A percentile compares a stretch with the other conserved stretches of the same genome.
Evolutionary conservation across 495 filamentous ascomycete species (phyloP).

Genomic region (Penicillium subrubescens): DNA sequence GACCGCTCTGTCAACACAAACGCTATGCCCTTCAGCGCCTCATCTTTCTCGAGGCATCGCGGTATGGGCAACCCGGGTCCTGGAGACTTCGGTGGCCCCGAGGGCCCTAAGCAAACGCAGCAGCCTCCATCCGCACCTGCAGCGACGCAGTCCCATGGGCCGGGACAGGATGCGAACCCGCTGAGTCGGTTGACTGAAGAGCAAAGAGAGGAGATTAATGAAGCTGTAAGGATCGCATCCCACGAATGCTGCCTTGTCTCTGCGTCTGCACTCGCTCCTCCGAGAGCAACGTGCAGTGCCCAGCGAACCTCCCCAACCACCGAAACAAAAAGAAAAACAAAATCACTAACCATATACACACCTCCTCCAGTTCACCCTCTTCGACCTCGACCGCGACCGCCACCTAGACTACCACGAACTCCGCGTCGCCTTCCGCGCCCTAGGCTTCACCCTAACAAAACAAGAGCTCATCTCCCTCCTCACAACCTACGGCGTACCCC

Average conservation of each 20-base stretch:
- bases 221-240: slow-evolving; percentile 63
- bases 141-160: slow-evolving; percentile 40
- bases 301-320: background rate
- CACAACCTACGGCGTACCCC: slow-evolving; percentile 68
- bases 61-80: slow-evolving; percentile 31
- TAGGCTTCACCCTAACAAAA: slow-evolving; percentile 90
- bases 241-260: background rate
- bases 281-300: background rate
- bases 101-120: slow-evolving; percentile 33
- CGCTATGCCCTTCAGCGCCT: slow-evolving; percentile 51
- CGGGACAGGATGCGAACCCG: slow-evolving; percentile 49
- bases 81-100: slow-evolving; percentile 34
- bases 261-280: background rate
- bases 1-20: slow-evolving; percentile 49
- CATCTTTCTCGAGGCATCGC: slow-evolving; percentile 46
- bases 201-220: slow-evolving; percentile 85
- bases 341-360: slow-evolving; percentile 14
- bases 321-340: background rate
- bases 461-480: slow-evolving; percentile 76
- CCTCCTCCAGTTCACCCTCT: slow-evolving; percentile 78
- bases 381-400: slow-evolving; percentile 94
- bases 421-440: slow-evolving; percentile 93
- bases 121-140: slow-evolving; percentile 29
- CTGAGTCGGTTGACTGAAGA: slow-evolving; percentile 70
- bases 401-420: slow-evolving; percentile 97